Evolutionary conservation across 768 basidiomycete genomes (phyloP).

Genomic region (Leccinum pellstonianum): DNA sequence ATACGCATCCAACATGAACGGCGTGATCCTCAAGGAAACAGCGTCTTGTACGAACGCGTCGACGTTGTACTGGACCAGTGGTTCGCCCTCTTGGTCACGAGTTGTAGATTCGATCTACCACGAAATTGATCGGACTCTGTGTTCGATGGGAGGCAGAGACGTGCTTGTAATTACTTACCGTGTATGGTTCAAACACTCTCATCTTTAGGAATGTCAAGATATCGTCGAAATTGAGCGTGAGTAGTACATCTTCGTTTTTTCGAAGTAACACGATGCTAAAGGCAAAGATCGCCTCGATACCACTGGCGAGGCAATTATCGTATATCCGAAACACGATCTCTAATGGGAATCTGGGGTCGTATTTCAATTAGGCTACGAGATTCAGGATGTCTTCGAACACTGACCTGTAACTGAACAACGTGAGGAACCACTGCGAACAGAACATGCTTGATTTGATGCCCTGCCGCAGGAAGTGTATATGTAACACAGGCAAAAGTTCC

Average conservation of each 20-base stretch:
- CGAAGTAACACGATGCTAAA: conserved; percentile 86
- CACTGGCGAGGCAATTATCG: conserved; percentile 94
- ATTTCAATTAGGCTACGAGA: not conserved
- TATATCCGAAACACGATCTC: conserved; percentile 95
- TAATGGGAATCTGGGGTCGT: conserved; percentile 73
- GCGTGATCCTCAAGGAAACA: conserved; percentile 81
- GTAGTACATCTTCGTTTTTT: conserved; percentile 79
- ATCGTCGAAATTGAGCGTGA: conserved; percentile 88
- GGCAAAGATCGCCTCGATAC: conserved; percentile 95
- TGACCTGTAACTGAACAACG: conserved; percentile 92
- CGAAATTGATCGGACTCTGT: not conserved
- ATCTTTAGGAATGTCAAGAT: conserved; percentile 82
- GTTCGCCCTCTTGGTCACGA: conserved; percentile 22
- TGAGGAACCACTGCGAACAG: conserved; percentile 98
- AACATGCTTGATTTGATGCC: conserved; percentile 98
- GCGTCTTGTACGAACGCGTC: conserved; percentile 89
- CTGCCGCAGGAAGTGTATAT: conserved; percentile 90
- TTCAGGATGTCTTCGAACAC: not conserved
- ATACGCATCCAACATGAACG: conserved; percentile 93
- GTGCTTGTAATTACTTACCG: conserved; percentile 34
- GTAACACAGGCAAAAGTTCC: conserved; percentile 87
- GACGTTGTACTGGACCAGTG: conserved; percentile 51
- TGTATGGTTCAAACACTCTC: conserved; percentile 81
- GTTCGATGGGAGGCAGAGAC: not conserved
- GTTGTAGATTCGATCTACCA: conserved; percentile 29